Conservation (phyloP, 306 rosid species). For the Medicago ruthenica region DNA sequence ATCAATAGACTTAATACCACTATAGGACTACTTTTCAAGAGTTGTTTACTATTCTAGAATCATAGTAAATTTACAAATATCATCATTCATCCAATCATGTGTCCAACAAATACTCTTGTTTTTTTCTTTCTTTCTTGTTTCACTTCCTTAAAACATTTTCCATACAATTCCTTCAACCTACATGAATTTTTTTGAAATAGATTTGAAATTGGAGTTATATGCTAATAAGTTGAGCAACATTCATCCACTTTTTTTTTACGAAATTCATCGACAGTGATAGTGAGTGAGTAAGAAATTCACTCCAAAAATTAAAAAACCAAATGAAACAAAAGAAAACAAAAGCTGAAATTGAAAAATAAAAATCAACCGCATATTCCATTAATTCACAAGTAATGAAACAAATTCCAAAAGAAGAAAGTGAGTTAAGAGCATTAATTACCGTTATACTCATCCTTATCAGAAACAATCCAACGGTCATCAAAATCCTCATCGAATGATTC, state of each 20-base stretch:
- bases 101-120: background rate
- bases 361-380: background rate
- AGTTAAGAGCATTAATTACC: constrained; percentile 47
- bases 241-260: too few relatives aligned
- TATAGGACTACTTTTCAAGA: too few relatives aligned
- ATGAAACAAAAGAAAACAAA: background rate
- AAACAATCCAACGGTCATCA: constrained; percentile 80
- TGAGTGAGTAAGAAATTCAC: background rate
- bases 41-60: background rate
- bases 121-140: background rate
- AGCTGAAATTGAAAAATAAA: background rate
- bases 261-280: background rate
- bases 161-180: background rate
- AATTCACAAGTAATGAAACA: background rate
- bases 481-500: constrained; percentile 83
- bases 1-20: too few relatives aligned
- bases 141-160: background rate
- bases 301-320: background rate
- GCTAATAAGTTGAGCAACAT: background rate
- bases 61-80: background rate
- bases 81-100: background rate
- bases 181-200: background rate
- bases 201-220: background rate
- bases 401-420: background rate
- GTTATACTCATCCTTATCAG: constrained; percentile 67